Conservation (phyloP, 768 basidiomycete genomes). For the Boletus vermiculosoides region DNA sequence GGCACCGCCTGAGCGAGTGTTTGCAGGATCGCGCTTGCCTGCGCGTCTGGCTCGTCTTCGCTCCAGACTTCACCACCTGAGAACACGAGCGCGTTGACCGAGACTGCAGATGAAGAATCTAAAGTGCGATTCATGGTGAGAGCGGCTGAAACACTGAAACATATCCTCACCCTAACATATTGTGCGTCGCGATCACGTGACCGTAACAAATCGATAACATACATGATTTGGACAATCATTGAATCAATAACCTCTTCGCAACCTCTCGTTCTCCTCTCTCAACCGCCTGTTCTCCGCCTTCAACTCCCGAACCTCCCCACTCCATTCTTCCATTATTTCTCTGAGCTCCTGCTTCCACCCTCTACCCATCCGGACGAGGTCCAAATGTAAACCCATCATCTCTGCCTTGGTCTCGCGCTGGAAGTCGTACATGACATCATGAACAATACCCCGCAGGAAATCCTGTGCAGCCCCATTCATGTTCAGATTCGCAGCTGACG, state of each 20-base stretch:
- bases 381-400: constrained; percentile 73
- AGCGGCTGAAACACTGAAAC: no score
- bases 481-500: constrained; percentile 20
- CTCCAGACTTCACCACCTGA: constrained; percentile 26
- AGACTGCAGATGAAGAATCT: constrained; percentile 12
- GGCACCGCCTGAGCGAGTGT: constrained; percentile 8
- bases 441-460: constrained; percentile 60
- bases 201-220: neutral
- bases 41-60: constrained; percentile 16
- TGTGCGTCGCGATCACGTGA: constrained; percentile 13
- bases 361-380: constrained; percentile 68
- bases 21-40: constrained; percentile 1
- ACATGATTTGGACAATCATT: neutral
- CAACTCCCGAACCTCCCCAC: constrained; percentile 50
- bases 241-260: constrained; percentile 47
- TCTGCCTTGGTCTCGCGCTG: constrained; percentile 68
- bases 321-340: constrained; percentile 59
- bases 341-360: constrained; percentile 67
- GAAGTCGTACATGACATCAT: constrained; percentile 72
- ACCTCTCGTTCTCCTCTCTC: constrained; percentile 63
- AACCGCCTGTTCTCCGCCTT: constrained; percentile 50
- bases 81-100: constrained; percentile 31
- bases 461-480: constrained; percentile 46
- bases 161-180: neutral
- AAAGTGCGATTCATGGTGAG: constrained; percentile 7